Base-by-base conservation (phyloP, 495 filamentous ascomycete genomes). In the Schizothecium vesticola region DNA sequence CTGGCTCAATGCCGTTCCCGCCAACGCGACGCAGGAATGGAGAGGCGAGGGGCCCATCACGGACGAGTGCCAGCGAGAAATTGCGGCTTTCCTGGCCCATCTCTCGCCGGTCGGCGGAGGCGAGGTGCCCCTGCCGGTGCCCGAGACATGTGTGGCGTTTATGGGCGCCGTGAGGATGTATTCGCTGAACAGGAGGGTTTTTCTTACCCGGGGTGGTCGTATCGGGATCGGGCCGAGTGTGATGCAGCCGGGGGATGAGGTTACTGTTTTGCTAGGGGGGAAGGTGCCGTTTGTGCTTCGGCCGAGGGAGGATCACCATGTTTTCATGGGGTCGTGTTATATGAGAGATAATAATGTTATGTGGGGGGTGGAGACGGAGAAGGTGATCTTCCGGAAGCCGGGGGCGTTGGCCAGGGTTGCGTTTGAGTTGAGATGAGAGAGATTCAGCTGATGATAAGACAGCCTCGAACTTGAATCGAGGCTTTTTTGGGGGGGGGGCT, bases 301-400 rank as follows among this genome's bases (percentile, higher is more conserved):
- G 23, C 59, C 13, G 5, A 61, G 25, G 23, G 11, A 13, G 21
- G 59, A 61, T 61, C 59, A 61, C 19, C 59, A 61, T 61, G 59
- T 61, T 3, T 61, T 61, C 6, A 61, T 61, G 21, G 59, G 59
- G 23, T 16, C 59, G 7, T 61, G 21, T 26, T 61, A 61, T 31
- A 7, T 61, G 59, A 29, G 59, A 13, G 59, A 61, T 25, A 61
- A 61, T 31, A n/a, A 25, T 25, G 19, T 61, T 8, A 61, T 61
- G 59, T 61, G 59, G 59, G 59, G 59, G 26, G 59, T 29, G n/a
- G 59, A 61, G 25, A 61, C 59, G 23, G 59, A 61, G 10, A 61
- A 61, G 59, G 26, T 61, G 23, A 13, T 61, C 6, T 61, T 25
- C 19, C 1, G 24, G 24, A 61, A 61, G 23, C 24, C 59, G 11